Base-by-base conservation (phyloP, 1,139 yeast genomes). In the Debaryomyces nepalensis region DNA sequence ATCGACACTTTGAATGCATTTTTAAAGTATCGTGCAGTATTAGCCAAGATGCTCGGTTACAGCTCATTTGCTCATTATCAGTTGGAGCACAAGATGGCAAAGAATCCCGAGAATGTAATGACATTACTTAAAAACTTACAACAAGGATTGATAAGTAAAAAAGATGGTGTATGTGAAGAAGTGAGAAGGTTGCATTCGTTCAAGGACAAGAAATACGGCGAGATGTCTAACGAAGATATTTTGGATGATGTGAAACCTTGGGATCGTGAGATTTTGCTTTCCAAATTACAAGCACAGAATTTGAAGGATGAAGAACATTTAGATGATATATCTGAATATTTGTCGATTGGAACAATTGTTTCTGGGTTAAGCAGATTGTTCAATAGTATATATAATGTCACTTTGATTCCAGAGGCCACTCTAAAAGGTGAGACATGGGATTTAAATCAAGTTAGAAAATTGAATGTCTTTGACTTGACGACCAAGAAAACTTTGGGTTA, bases 71-170 rank as follows among this genome's bases (percentile, higher is more conserved):
- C 95, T 0, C 84, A 85, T 40, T 91, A 93, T 58, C 95, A 88
- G 57, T 69, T 93, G 31, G 84, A 81, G 46, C 96, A 89, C 50
- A 93, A 95, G 59, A 88, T 93, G 97, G 96, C 96, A 10, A 83
- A 83, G 48, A 75, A 66, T 7, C 96, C 97, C 0, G 81, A 78
- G 22, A 83, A 88, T 55, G 99, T 91, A 1, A 63, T 72, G 49
- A 71, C 83, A 5, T 90, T 93, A 51, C 68, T 93, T 43, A 62
- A 69, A 5, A 81, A 82, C 34, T 62, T 91, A 39, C 82, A 86
- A 20, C 59, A 63, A 9, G 59, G 56, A 15, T 58, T 62, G 16
- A 9, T 41, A 0, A 26, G 11, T 11, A 54, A 49, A 70, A 70
- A 67, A 33, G 79, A 82, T 0, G 76, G 78, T 18, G 87, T 95